Percentiles rank a stretch among this genome's conserved stretches.
phyloP scores from a whole-genome alignment of 1,139 yeast genomes.

The Pichia sp. region DNA sequence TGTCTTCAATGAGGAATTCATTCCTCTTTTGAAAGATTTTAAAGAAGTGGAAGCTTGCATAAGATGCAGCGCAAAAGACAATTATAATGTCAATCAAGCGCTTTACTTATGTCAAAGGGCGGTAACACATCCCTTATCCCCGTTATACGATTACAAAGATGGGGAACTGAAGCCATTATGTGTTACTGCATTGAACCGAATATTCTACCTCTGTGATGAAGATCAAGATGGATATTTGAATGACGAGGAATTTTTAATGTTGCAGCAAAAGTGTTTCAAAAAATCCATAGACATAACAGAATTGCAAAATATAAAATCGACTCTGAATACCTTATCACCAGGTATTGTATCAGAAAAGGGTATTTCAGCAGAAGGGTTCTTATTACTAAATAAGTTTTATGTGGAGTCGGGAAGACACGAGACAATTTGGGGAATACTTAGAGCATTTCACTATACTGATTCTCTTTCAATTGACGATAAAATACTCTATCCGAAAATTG shows the following conservation, averaged over 20 bases:
- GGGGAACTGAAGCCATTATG: conserved; percentile 76
- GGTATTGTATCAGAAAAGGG: conserved; percentile 36
- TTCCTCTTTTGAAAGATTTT: conserved; percentile 80
- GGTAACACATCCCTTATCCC: conserved; percentile 88
- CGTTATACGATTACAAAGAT: conserved; percentile 86
- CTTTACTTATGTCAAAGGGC: conserved; percentile 90
- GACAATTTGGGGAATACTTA: conserved; percentile 87
- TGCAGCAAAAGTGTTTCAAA: conserved; percentile 73
- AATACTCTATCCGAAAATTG: conserved; percentile 69
- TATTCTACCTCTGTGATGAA: conserved; percentile 76
- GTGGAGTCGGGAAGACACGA: conserved; percentile 93
- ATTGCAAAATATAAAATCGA: conserved; percentile 40
- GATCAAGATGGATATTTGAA: conserved; percentile 83
- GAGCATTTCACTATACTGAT: conserved; percentile 86
- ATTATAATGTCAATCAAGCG: conserved; percentile 75
- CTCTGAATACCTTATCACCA: conserved; percentile 27
- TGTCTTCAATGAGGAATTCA: conserved; percentile 61
- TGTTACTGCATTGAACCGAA: conserved; percentile 64
- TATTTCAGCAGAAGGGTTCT: conserved; percentile 66
- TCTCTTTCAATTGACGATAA: conserved; percentile 77
- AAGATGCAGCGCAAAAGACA: conserved; percentile 74
- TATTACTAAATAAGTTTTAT: conserved; percentile 67
- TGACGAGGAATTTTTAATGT: conserved; percentile 56
- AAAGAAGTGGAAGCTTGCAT: conserved; percentile 92
- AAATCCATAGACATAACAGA: conserved; percentile 49